Evolutionary conservation across 2,329 filamentous ascomycete genomes (phyloP).

Genomic region (Grosmannia clavigera): DNA sequence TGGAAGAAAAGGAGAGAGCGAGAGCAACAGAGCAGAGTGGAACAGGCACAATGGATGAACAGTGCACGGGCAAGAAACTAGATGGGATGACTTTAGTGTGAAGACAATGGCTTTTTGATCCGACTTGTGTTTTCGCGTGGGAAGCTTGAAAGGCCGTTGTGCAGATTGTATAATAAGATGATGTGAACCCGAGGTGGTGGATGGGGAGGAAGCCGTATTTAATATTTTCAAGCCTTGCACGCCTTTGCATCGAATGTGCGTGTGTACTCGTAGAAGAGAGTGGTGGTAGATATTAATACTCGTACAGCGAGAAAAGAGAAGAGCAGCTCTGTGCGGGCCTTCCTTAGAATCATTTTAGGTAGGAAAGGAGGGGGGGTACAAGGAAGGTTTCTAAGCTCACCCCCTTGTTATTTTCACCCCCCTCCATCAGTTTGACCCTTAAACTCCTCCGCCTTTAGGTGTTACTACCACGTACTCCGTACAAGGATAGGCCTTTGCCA

Average conservation of each 20-base stretch:
- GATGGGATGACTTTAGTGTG: background rate
- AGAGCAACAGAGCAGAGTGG: background rate
- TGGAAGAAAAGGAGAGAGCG: background rate
- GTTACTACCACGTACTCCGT: background rate
- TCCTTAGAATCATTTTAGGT: background rate
- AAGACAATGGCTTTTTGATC: no score
- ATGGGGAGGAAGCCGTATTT: conserved; percentile 5
- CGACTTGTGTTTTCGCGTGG: background rate
- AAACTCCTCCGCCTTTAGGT: background rate
- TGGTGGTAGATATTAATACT: background rate
- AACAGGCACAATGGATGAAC: background rate
- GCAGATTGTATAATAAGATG: background rate
- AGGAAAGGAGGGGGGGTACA: background rate
- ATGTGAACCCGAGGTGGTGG: background rate
- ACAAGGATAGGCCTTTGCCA: background rate
- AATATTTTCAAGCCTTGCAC: conserved; percentile 6
- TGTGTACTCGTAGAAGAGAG: background rate
- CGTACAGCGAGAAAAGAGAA: background rate
- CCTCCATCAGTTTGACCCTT: background rate
- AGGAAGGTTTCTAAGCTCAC: no score
- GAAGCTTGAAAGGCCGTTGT: background rate
- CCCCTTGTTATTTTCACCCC: background rate
- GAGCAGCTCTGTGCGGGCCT: background rate
- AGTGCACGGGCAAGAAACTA: background rate
- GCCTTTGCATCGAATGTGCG: background rate